These are phyloP conservation scores for Pochonia chlamydosporia DNA, from an alignment of 2,329 filamentous ascomycete species.

Conservation along the genomic window DNA sequence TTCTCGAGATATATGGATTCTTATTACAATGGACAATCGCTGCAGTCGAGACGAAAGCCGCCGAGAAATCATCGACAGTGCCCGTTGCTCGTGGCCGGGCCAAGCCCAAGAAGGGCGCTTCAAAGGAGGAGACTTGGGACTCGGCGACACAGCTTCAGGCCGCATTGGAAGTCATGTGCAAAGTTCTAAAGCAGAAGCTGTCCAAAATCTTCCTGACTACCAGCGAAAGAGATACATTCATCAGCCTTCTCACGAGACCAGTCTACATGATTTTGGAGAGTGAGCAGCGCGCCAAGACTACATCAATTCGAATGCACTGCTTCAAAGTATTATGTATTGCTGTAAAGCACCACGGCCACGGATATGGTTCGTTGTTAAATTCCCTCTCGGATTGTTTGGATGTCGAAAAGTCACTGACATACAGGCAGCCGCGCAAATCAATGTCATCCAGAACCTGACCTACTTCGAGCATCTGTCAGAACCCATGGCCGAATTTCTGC, in stretches of 20 bases:
- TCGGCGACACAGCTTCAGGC: constrained; percentile 80
- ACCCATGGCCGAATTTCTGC: constrained; percentile 96
- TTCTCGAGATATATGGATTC: constrained; percentile 92
- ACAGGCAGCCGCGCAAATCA: constrained; percentile 78
- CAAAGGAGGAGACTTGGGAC: constrained; percentile 83
- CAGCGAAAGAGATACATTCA: constrained; percentile 91
- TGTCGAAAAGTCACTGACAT: constrained; percentile 19
- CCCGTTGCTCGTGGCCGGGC: constrained; percentile 67
- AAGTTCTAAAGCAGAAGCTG: constrained; percentile 87
- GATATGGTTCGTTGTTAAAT: constrained; percentile 62
- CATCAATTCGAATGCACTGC: constrained; percentile 86
- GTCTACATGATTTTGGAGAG: constrained; percentile 93
- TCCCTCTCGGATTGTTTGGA: background rate
- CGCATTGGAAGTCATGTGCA: constrained; percentile 91
- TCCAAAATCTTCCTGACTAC: constrained; percentile 93
- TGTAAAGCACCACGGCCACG: constrained; percentile 95
- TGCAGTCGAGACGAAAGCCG: constrained; percentile 87
- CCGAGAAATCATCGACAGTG: constrained; percentile 72
- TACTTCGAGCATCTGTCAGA: constrained; percentile 99
- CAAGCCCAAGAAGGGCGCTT: constrained; percentile 70
- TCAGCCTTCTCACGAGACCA: constrained; percentile 83
- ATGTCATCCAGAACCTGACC: constrained; percentile 93
- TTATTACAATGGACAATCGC: constrained; percentile 92
- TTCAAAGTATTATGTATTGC: constrained; percentile 97
- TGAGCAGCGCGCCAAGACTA: constrained; percentile 86